Evolutionary conservation across 371 early-diverging fungal species (phyloP).

Genomic region (Haplosporangium sp.): DNA sequence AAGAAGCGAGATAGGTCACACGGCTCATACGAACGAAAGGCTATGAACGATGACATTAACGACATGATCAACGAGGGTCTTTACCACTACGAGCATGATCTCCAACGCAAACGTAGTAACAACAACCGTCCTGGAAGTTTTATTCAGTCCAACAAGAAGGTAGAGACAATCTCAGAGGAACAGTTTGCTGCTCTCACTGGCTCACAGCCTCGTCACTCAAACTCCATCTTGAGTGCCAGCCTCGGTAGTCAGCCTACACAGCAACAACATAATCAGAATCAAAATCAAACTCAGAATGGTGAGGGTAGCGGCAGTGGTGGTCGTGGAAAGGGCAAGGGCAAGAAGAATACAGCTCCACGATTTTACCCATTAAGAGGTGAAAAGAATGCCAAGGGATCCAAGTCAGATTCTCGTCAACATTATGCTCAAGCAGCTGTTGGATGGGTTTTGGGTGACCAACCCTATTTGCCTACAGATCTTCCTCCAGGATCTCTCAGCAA

Average conservation of each 20-base stretch:
- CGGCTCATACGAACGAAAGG: slow-evolving; percentile 82
- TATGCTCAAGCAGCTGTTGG: slow-evolving; percentile 88
- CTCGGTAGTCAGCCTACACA: neutral
- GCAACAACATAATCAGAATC: slow-evolving; percentile 4
- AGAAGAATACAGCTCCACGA: slow-evolving; percentile 64
- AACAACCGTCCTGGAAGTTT: slow-evolving; percentile 38
- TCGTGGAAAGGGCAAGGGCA: slow-evolving; percentile 47
- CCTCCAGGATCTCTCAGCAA: slow-evolving; percentile 35
- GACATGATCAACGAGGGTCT: slow-evolving; percentile 97
- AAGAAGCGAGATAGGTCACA: slow-evolving; percentile 81
- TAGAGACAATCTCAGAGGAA: slow-evolving; percentile 75
- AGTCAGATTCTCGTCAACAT: slow-evolving; percentile 73
- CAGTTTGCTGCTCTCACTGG: slow-evolving; percentile 69
- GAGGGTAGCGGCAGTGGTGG: slow-evolving; percentile 13
- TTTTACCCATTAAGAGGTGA: slow-evolving; percentile 75
- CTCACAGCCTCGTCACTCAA: slow-evolving; percentile 32
- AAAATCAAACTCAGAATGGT: slow-evolving; percentile 1
- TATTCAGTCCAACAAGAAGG: slow-evolving; percentile 65
- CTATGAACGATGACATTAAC: slow-evolving; percentile 87
- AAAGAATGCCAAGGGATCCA: slow-evolving; percentile 54
- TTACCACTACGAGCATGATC: slow-evolving; percentile 87
- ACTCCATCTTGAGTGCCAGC: slow-evolving; percentile 28
- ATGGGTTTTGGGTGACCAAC: slow-evolving; percentile 79
- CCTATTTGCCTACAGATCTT: slow-evolving; percentile 50
- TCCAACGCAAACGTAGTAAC: slow-evolving; percentile 62